These are phyloP conservation scores for Tylopilus intermedius DNA, from an alignment of 768 basidiomycete species.

Conservation along the genomic window DNA sequence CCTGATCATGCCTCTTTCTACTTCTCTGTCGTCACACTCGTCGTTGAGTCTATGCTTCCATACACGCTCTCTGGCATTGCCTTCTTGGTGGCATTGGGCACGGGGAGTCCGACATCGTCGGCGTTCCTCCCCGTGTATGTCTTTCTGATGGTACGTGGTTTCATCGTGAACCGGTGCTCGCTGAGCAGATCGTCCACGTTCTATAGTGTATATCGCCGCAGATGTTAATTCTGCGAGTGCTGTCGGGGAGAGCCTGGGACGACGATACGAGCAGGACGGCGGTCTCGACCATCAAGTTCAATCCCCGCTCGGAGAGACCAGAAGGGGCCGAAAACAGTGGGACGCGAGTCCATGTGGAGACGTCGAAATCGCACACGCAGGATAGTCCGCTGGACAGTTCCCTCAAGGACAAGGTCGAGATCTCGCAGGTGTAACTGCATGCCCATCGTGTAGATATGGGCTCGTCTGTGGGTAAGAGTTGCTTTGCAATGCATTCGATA, in stretches of 20 bases:
- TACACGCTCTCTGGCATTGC: conserved; percentile 23
- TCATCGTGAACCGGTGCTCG: background rate
- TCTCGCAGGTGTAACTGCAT: background rate
- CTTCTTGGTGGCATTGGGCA: conserved; percentile 20
- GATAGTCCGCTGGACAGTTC: background rate
- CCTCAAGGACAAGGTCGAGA: background rate
- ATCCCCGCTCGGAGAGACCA: background rate
- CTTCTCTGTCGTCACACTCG: conserved; percentile 6
- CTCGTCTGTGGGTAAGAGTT: background rate
- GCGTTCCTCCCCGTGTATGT: conserved; percentile 13
- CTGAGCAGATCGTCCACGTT: background rate
- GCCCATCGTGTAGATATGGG: background rate
- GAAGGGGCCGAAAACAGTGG: background rate
- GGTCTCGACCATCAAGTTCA: background rate
- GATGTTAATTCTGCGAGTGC: conserved; percentile 22
- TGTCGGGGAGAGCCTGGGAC: conserved; percentile 13
- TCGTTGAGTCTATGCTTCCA: conserved; percentile 25
- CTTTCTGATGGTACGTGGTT: conserved; percentile 18
- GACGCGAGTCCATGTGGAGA: background rate
- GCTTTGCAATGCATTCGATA: background rate
- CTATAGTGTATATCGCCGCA: conserved; percentile 27
- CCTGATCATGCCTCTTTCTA: conserved; percentile 15
- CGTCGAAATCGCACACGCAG: too few species aligned
- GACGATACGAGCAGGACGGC: background rate
- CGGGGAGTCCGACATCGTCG: conserved; percentile 10